phyloP scores from a whole-genome alignment of 805 yeast genomes.

The Lipomyces starkeyi region DNA sequence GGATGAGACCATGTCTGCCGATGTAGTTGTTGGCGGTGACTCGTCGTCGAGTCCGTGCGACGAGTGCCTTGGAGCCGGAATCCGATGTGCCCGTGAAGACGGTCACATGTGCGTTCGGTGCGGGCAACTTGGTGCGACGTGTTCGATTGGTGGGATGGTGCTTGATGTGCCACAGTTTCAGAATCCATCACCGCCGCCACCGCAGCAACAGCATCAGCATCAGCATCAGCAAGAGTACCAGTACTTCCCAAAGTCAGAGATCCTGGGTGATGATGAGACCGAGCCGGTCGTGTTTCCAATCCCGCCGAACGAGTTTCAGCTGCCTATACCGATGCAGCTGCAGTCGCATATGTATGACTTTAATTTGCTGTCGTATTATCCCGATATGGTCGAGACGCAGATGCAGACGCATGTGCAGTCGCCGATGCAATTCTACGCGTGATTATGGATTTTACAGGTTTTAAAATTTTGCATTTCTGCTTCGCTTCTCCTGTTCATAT shows the following conservation, averaged over 20 bases:
- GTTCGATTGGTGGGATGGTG: background rate
- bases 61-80: background rate
- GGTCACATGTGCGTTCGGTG: background rate
- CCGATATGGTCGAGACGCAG: background rate
- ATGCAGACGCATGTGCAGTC: background rate
- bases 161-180: background rate
- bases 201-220: too few relatives aligned
- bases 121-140: background rate
- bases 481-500: constrained; percentile 1
- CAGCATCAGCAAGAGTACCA: background rate
- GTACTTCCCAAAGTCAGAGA: background rate
- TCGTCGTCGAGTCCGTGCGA: background rate
- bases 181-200: background rate
- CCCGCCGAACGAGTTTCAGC: background rate
- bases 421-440: background rate
- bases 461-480: background rate
- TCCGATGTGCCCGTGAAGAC: background rate
- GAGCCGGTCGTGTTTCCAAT: background rate
- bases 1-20: too few relatives aligned
- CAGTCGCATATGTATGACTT: background rate
- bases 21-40: background rate
- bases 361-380: background rate
- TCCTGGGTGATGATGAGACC: background rate
- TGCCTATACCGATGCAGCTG: background rate
- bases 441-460: background rate